phyloP scores from a whole-genome alignment of 2,329 filamentous ascomycete species.

The Clonostachys sp. region DNA sequence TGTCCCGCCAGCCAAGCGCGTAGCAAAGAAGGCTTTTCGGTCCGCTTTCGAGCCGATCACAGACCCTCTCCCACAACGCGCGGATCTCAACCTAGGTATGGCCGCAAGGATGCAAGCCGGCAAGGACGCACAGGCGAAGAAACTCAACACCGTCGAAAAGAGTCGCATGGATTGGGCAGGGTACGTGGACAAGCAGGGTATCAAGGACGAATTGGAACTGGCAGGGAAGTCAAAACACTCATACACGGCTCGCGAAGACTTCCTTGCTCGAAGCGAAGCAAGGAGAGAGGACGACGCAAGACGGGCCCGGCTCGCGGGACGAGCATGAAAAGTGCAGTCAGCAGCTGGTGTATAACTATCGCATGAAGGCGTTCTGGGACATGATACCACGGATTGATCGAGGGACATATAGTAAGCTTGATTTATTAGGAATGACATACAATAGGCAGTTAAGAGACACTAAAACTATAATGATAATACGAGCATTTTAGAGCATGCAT shows the following conservation, averaged over 20 bases:
- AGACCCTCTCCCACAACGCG: constrained; percentile 36
- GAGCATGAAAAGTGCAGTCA: neutral
- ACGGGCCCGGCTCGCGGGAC: constrained; percentile 37
- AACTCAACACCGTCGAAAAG: constrained; percentile 68
- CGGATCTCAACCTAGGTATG: constrained; percentile 55
- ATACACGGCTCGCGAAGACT: constrained; percentile 58
- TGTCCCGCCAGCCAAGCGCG: constrained; percentile 8
- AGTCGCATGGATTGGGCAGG: constrained; percentile 71
- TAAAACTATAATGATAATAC: too few species aligned
- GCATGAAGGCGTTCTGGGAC: too few species aligned
- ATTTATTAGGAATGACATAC: too few species aligned
- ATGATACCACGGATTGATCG: too few species aligned
- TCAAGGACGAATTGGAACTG: constrained; percentile 62
- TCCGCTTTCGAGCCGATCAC: constrained; percentile 58
- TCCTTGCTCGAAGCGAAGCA: constrained; percentile 60
- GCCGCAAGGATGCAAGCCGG: constrained; percentile 40
- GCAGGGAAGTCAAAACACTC: constrained; percentile 62
- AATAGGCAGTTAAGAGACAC: too few species aligned
- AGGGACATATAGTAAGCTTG: too few species aligned
- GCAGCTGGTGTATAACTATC: too few species aligned
- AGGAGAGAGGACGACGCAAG: constrained; percentile 57
- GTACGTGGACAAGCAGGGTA: constrained; percentile 66
- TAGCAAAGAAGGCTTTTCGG: constrained; percentile 48
- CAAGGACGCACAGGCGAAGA: constrained; percentile 50
- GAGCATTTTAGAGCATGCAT: too few species aligned